phyloP scores from a whole-genome alignment of 805 yeast genomes.

The Candida multigemmis region DNA sequence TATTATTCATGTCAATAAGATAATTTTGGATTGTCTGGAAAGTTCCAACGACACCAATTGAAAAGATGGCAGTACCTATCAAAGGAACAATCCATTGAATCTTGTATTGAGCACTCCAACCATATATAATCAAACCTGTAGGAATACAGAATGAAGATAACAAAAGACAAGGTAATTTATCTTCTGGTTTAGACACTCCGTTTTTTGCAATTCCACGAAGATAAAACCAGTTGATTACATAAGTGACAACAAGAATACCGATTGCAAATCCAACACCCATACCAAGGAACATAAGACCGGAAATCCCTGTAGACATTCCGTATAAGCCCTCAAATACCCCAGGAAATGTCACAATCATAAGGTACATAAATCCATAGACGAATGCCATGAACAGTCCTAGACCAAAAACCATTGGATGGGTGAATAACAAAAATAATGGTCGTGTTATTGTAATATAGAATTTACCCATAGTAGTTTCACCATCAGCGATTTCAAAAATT shows the following conservation, averaged over 20 bases:
- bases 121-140: slow-evolving; percentile 28
- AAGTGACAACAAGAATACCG: slow-evolving; percentile 25
- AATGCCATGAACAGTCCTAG: slow-evolving; percentile 34
- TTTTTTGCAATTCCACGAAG: slow-evolving; percentile 13
- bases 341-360: slow-evolving; percentile 32
- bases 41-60: slow-evolving; percentile 26
- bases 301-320: slow-evolving; percentile 20
- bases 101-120: slow-evolving; percentile 28
- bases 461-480: slow-evolving; percentile 13
- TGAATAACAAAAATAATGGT: slow-evolving; percentile 22
- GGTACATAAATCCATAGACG: slow-evolving; percentile 31
- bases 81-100: slow-evolving; percentile 31
- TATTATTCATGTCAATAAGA: slow-evolving; percentile 29
- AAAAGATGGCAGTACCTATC: slow-evolving; percentile 26
- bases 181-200: slow-evolving; percentile 29
- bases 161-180: slow-evolving; percentile 26
- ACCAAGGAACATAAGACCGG: slow-evolving; percentile 30
- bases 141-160: slow-evolving; percentile 23
- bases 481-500: slow-evolving; percentile 24
- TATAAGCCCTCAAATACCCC: slow-evolving; percentile 18
- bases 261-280: slow-evolving; percentile 27
- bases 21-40: slow-evolving; percentile 29
- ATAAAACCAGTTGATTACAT: slow-evolving; percentile 15
- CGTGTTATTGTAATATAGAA: slow-evolving; percentile 16
- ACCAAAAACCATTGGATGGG: slow-evolving; percentile 30